Conservation (phyloP, 305 asterid genomes). For the Rubia tinctorum region DNA sequence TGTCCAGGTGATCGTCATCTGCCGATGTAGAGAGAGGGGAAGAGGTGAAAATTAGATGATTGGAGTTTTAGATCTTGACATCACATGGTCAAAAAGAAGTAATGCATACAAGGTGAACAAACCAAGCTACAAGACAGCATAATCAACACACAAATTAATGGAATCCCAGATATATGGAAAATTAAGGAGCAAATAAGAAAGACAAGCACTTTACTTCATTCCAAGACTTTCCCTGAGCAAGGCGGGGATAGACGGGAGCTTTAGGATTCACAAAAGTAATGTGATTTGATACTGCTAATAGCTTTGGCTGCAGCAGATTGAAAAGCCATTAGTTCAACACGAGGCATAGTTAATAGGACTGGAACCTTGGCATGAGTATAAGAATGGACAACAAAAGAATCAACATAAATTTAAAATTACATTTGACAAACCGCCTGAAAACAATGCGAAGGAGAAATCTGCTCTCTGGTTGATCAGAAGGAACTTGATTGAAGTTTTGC, state of each 20-base stretch:
- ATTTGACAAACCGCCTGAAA: slow-evolving; percentile 74
- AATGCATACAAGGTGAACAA: background rate
- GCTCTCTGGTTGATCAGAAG: slow-evolving; percentile 83
- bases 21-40: slow-evolving; percentile 10
- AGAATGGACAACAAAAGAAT: background rate
- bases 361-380: background rate
- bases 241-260: slow-evolving; percentile 86
- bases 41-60: background rate
- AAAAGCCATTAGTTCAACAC: slow-evolving; percentile 3
- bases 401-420: slow-evolving; percentile 33
- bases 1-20: slow-evolving; percentile 99
- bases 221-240: slow-evolving; percentile 92
- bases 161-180: background rate
- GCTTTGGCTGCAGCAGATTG: slow-evolving; percentile 64
- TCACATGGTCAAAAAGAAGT: background rate
- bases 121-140: background rate
- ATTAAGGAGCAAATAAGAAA: background rate
- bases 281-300: slow-evolving; percentile 66
- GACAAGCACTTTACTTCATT: slow-evolving; percentile 50
- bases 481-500: slow-evolving; percentile 65
- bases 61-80: background rate
- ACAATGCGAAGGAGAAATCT: slow-evolving; percentile 86
- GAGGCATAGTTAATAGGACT: background rate
- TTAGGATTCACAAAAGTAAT: slow-evolving; percentile 76
- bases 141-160: background rate